These are phyloP conservation scores for Aristolochia californica DNA, from an alignment of 164 flowering plant genomes.

Conservation along the genomic window DNA sequence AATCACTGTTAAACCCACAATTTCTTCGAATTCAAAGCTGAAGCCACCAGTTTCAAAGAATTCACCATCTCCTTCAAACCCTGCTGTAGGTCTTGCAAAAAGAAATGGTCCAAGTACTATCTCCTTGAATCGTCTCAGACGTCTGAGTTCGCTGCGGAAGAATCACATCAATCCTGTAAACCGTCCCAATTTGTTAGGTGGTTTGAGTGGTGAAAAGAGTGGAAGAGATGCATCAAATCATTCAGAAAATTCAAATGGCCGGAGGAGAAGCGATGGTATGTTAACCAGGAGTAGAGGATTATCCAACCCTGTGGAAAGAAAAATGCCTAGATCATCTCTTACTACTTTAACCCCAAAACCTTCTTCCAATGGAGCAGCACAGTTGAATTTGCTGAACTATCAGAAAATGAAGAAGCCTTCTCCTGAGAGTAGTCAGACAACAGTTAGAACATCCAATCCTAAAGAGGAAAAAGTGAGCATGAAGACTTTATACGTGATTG, in stretches of 20 bases:
- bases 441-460: conserved; percentile 8
- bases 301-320: conserved; percentile 24
- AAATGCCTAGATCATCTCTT: conserved; percentile 11
- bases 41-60: conserved; percentile 11
- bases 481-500: conserved; percentile 31
- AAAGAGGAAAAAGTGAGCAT: conserved; percentile 18
- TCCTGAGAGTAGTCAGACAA: conserved; percentile 17
- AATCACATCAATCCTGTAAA: background rate
- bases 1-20: conserved; percentile 5
- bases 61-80: conserved; percentile 1
- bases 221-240: background rate
- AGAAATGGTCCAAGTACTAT: background rate
- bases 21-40: conserved; percentile 12
- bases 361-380: conserved; percentile 20
- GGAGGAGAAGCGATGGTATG: conserved; percentile 7
- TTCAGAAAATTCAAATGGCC: conserved; percentile 1
- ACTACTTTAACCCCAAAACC: conserved; percentile 23
- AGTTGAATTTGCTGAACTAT: conserved; percentile 16
- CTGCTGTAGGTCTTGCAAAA: background rate
- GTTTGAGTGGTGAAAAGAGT: conserved; percentile 3
- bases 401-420: conserved; percentile 17
- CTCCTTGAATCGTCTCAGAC: background rate
- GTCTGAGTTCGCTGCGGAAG: background rate
- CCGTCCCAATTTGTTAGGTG: background rate
- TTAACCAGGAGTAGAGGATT: conserved; percentile 5